Evolutionary conservation across 2,329 filamentous ascomycete species (phyloP).

Genomic region (Neonectria faginata): DNA sequence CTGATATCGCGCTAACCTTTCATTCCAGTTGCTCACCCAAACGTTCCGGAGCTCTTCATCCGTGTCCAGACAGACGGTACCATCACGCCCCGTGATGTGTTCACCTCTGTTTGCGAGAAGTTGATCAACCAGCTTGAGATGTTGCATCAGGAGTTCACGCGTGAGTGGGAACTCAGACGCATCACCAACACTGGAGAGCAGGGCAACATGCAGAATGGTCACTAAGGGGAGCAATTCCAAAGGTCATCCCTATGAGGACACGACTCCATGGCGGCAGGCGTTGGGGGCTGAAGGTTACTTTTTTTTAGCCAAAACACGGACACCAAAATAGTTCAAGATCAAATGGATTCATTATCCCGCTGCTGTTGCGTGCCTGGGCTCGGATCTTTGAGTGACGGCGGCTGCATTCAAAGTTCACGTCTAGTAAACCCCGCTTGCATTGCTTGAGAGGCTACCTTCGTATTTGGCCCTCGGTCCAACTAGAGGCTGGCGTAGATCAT

Average conservation of each 20-base stretch:
- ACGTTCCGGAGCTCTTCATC: slow-evolving; percentile 72
- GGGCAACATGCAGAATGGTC: slow-evolving; percentile 57
- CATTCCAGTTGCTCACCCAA: slow-evolving; percentile 65
- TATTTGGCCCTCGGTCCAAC: not conserved
- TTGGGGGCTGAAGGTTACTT: slow-evolving; percentile 43
- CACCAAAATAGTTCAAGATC: slow-evolving; percentile 35
- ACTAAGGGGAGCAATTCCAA: slow-evolving; percentile 36
- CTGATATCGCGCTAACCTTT: slow-evolving; percentile 20
- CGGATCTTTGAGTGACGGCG: slow-evolving; percentile 24
- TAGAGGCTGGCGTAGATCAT: slow-evolving; percentile 18
- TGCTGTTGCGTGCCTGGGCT: slow-evolving; percentile 16
- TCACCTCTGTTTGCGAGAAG: slow-evolving; percentile 83
- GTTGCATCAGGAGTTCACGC: slow-evolving; percentile 88
- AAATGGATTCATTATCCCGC: slow-evolving; percentile 28
- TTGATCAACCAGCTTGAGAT: slow-evolving; percentile 84
- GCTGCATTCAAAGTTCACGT: slow-evolving; percentile 7
- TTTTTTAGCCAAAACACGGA: slow-evolving; percentile 36
- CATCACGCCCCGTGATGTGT: slow-evolving; percentile 88
- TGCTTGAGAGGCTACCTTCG: not conserved
- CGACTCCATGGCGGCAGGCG: slow-evolving; percentile 42
- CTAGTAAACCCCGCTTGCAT: not conserved
- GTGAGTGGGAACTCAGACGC: slow-evolving; percentile 89
- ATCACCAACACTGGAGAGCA: slow-evolving; percentile 78
- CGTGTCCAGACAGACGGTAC: slow-evolving; percentile 93
- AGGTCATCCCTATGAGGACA: slow-evolving; percentile 31